Percentiles rank a stretch among this genome's conserved stretches.
Conservation (phyloP, 257 asterid genomes). For the Capsicum pubescens region DNA sequence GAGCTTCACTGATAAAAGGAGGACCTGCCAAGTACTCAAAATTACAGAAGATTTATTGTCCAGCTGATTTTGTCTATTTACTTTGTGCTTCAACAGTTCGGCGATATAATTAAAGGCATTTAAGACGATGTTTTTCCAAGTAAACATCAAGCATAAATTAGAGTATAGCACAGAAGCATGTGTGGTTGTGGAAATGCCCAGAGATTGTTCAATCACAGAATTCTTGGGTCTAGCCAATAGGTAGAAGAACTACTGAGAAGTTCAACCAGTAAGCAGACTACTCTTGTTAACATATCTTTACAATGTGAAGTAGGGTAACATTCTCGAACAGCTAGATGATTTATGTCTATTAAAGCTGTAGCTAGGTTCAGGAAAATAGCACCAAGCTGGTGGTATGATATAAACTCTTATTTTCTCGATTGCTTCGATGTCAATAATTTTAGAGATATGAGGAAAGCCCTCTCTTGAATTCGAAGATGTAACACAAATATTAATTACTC, state of each 20-base stretch:
- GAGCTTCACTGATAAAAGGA: background rate
- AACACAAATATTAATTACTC: too few relatives aligned
- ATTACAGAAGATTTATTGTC: background rate
- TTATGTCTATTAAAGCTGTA: background rate
- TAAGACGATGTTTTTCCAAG: background rate
- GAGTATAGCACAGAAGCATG: constrained; percentile 7
- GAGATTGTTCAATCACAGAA: background rate
- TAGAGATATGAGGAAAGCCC: too few relatives aligned
- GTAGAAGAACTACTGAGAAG: constrained; percentile 1
- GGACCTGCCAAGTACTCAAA: background rate
- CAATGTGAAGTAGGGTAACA: background rate
- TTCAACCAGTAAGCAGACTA: constrained; percentile 15
- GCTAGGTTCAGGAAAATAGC: background rate
- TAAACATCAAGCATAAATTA: background rate
- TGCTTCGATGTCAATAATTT: too few relatives aligned
- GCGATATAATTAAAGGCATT: background rate
- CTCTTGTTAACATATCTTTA: background rate
- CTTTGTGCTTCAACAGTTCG: background rate
- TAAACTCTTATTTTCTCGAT: too few relatives aligned
- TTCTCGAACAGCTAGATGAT: background rate
- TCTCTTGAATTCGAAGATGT: too few relatives aligned
- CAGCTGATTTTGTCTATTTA: background rate
- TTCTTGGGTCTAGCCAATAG: background rate
- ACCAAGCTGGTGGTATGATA: background rate
- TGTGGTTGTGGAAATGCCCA: background rate